Evolutionary conservation across 179 eudicot species (phyloP).

Genomic region (Beta lomatogona): DNA sequence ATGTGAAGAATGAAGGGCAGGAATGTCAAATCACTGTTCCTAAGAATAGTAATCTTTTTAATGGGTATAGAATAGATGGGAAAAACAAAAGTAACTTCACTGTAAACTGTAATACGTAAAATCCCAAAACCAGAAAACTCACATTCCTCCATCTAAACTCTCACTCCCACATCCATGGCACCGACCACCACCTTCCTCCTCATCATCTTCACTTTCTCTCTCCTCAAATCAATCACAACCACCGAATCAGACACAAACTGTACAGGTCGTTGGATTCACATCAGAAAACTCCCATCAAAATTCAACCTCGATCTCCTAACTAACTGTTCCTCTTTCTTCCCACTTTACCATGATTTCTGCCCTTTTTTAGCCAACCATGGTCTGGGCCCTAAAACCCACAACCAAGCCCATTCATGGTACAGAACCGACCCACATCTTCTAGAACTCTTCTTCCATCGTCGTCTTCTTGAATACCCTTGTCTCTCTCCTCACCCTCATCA

Average conservation of each 20-base stretch:
- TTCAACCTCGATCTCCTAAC: slow-evolving; percentile 71
- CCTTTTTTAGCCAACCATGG: slow-evolving; percentile 72
- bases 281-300: slow-evolving; percentile 64
- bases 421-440: slow-evolving; percentile 69
- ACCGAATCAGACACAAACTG: slow-evolving; percentile 36
- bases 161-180: slow-evolving; percentile 12
- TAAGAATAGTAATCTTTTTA: too few relatives aligned
- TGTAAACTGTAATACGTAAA: neutral
- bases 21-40: too few relatives aligned
- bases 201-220: slow-evolving; percentile 22
- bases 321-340: slow-evolving; percentile 62
- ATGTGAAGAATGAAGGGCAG: too few relatives aligned
- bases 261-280: slow-evolving; percentile 63
- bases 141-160: neutral
- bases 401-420: slow-evolving; percentile 70
- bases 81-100: too few relatives aligned
- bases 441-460: slow-evolving; percentile 81
- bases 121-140: neutral
- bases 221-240: slow-evolving; percentile 11
- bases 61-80: too few relatives aligned
- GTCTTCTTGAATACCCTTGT: slow-evolving; percentile 87
- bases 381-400: slow-evolving; percentile 73
- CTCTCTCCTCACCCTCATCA: slow-evolving; percentile 44
- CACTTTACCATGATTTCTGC: slow-evolving; percentile 61
- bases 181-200: neutral